Base-by-base conservation (phyloP, 2,329 filamentous ascomycete species). In the Trichophyton rubrum region DNA sequence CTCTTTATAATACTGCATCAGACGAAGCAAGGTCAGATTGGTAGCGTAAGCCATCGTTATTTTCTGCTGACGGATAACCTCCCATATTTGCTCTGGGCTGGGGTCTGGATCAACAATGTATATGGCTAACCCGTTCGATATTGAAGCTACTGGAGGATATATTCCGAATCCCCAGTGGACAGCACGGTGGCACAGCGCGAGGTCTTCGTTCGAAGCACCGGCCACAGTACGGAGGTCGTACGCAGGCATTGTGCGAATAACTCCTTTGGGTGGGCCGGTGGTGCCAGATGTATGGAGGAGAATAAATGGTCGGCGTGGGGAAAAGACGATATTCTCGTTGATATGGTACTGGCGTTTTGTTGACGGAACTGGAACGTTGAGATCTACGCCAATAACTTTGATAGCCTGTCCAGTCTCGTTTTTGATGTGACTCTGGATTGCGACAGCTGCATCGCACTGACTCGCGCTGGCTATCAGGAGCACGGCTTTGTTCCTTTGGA, bases 281-380 rank as follows among this genome's bases (percentile, higher is more conserved):
- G 75, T 78, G 1, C 75, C 76, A 33, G 72, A 76, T 3, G 75
- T 78, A 67, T 77, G 78, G 24, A 78, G 77, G 2, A 78, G 75
- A 4, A 78, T 70, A 1, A 17, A 27, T 20, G 56, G 33, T 8
- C 56, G 33, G 2, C 11, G 17, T 15, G 7, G 17, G 13, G 20
- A 41, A 9, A 47, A 15, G 9, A 49, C 58, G 24, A 20, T 7
- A 38, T 15, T 20, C 58, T 38, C 20, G 11, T 59, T 43, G 49
- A 47, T 33, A 33, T 58, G 35, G 13, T 24, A 45, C 15, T 43
- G 40, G 35, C 9, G 11, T 24, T 22, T 35, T 30, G 40, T 27
- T 24, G n/a, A 17, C 11, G 35, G 35, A n/a, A 24, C 22, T 15
- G 35, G 35, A n/a, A 30, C 15, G 3, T n/a, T 41, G 30, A 30